phyloP scores from a whole-genome alignment of 2,329 filamentous ascomycete species.

The Calonectria hawksworthii region DNA sequence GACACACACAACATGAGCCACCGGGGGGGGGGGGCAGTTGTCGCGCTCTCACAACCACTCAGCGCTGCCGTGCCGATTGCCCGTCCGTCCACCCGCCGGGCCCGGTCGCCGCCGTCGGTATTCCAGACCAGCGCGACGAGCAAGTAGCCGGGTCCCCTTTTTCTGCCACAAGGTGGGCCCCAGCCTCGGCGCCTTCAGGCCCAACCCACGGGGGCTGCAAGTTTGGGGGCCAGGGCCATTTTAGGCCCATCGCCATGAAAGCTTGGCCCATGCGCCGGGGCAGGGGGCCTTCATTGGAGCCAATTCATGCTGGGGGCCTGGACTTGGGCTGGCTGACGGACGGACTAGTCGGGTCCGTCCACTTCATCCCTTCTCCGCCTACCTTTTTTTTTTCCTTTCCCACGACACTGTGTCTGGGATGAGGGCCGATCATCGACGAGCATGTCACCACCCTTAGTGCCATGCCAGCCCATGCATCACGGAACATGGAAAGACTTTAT shows the following conservation, averaged over 20 bases:
- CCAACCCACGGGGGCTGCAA: conserved; percentile 11
- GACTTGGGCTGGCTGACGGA: conserved; percentile 10
- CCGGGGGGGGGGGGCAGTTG: no score
- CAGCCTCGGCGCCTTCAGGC: conserved; percentile 7
- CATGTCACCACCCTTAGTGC: conserved; percentile 6
- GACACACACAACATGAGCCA: neutral
- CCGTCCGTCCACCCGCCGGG: neutral
- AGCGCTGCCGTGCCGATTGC: neutral
- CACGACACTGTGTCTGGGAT: conserved; percentile 6
- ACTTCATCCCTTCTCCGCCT: conserved; percentile 15
- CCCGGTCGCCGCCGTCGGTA: neutral
- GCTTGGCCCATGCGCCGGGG: conserved; percentile 40
- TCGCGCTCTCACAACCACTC: neutral
- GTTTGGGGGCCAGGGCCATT: conserved; percentile 25
- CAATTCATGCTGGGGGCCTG: conserved; percentile 21
- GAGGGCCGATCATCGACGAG: neutral
- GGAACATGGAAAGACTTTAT: neutral
- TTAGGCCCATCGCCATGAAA: conserved; percentile 39
- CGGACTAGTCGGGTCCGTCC: neutral
- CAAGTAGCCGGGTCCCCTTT: conserved; percentile 7
- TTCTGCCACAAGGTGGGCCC: conserved; percentile 14
- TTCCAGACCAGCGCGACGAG: neutral
- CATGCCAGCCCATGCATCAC: neutral
- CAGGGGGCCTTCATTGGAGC: conserved; percentile 30
- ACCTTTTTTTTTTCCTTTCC: neutral